Evolutionary conservation across 306 rosid genomes (phyloP), one percentile per base, ranked within the genome.

Genomic region (Cucumis melo): DNA sequence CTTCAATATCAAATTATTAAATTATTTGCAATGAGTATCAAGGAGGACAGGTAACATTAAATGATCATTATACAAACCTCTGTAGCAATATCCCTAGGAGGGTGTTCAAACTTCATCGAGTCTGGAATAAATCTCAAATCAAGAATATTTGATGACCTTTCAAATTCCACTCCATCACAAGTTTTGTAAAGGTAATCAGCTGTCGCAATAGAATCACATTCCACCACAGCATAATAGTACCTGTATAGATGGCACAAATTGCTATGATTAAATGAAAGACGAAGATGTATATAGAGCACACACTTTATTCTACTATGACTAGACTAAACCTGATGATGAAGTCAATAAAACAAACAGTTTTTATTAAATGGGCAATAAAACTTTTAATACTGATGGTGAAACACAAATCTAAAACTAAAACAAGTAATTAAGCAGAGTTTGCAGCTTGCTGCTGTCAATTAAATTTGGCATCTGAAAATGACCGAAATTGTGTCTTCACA

Each of bases 121-220:
- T 94, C 95, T 0, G 96, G 99, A 83, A 94, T 92, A 81, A 94
- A 94, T 84, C 99, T 90, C 81, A 94, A 83, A 77, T 94, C 97
- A 63, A 92, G 91, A 76, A 84, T 81, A 89, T 90, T 92, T 44
- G 99, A 90, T 27, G 96, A 88, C 55, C 89, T 86, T 77, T 75
- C 85, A 53, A 92, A 82, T 82, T 92, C 99, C 79, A 82, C 76
- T 77, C 97, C 95, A 42, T 94, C 95, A 87, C 96, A 89, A 71
- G 86, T 87, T 79, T 86, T 87, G 85, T 92, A 92, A 76, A 94
- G 87, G 84, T 83, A 80, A 87, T 89, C 86, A 56, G 97, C 95
- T 19, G 97, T 94, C 61, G 89, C 80, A 74, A 65, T 61, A 14
- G 97, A 87, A 78, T 94, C 97, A 78, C 95, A 94, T 83, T 89